phyloP scores from a whole-genome alignment of 768 basidiomycete species.

The Austroboletus eburneus region DNA sequence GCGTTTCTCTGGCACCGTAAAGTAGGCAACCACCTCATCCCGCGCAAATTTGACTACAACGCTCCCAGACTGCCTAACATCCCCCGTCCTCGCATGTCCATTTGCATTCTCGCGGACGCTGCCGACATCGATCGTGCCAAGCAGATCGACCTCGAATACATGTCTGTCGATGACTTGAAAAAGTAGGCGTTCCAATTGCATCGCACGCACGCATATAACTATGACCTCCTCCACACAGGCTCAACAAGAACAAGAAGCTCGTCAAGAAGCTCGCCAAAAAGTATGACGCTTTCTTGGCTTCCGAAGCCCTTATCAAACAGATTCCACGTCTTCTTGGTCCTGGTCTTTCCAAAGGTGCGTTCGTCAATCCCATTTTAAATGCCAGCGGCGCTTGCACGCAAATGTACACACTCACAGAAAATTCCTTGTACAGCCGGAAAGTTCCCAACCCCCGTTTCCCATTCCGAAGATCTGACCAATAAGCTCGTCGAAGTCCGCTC shows the following conservation, averaged over 20 bases:
- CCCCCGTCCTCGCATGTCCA: conserved; percentile 97
- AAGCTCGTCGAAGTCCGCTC: conserved; percentile 95
- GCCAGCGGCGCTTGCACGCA: neutral
- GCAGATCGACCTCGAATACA: conserved; percentile 96
- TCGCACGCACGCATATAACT: neutral
- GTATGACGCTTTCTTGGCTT: conserved; percentile 97
- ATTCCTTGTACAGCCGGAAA: conserved; percentile 71
- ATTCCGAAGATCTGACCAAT: conserved; percentile 82
- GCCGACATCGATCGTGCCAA: conserved; percentile 98
- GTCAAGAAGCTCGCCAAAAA: conserved; percentile 99
- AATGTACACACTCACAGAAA: too few species aligned
- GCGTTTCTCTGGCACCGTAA: conserved; percentile 99
- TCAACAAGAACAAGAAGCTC: conserved; percentile 99
- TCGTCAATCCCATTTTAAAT: neutral
- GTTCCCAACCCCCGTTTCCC: conserved; percentile 96
- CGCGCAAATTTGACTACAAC: too few species aligned
- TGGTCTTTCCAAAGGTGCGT: conserved; percentile 93
- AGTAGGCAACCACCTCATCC: too few species aligned
- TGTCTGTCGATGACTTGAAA: conserved; percentile 99
- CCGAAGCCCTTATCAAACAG: conserved; percentile 98
- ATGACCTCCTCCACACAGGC: conserved; percentile 40
- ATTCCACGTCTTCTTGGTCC: conserved; percentile 99
- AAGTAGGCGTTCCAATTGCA: conserved; percentile 50
- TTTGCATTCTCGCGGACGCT: conserved; percentile 99
- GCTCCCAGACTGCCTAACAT: conserved; percentile 91